Percentiles rank a stretch among this genome's conserved stretches.
Conservation (phyloP, 1,284 basidiomycete species). For the Ceratobasidium sp. region DNA sequence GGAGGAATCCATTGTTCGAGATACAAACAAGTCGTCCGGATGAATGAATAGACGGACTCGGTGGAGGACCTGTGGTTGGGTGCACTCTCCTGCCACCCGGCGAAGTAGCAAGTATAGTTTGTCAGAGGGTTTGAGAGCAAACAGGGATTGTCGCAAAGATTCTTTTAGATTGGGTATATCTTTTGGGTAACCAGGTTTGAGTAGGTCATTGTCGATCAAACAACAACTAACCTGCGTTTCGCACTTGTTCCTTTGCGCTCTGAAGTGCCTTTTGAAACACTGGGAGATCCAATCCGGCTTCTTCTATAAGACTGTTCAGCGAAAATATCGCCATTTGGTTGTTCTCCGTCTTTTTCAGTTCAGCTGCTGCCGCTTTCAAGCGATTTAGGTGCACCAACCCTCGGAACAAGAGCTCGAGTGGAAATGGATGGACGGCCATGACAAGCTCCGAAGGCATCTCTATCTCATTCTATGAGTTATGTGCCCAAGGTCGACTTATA, state of each 20-base stretch:
- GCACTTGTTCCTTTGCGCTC: conserved; percentile 25
- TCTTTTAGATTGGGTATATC: conserved; percentile 25
- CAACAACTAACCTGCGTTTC: not conserved
- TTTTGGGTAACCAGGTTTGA: not conserved
- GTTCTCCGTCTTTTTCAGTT: conserved; percentile 30
- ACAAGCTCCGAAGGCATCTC: conserved; percentile 30
- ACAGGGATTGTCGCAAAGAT: conserved; percentile 14
- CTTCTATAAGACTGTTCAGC: conserved; percentile 19
- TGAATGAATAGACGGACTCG: conserved; percentile 23
- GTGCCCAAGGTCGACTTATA: not conserved
- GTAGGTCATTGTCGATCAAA: not conserved
- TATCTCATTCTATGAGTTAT: not conserved
- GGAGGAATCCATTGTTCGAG: conserved; percentile 13
- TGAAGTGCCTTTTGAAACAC: conserved; percentile 8
- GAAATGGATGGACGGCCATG: conserved; percentile 25
- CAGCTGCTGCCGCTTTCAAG: conserved; percentile 2
- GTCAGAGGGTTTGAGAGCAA: conserved; percentile 19
- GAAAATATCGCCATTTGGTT: conserved; percentile 30
- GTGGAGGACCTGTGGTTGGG: conserved; percentile 23
- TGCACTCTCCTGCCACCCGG: conserved; percentile 14
- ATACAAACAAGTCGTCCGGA: conserved; percentile 26
- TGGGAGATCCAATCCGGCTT: conserved; percentile 15
- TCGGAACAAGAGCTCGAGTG: conserved; percentile 14
- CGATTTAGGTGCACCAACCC: conserved; percentile 17
- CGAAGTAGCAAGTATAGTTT: conserved; percentile 16